Conservation (phyloP, 1,139 yeast genomes). For the Pichia sp. region DNA sequence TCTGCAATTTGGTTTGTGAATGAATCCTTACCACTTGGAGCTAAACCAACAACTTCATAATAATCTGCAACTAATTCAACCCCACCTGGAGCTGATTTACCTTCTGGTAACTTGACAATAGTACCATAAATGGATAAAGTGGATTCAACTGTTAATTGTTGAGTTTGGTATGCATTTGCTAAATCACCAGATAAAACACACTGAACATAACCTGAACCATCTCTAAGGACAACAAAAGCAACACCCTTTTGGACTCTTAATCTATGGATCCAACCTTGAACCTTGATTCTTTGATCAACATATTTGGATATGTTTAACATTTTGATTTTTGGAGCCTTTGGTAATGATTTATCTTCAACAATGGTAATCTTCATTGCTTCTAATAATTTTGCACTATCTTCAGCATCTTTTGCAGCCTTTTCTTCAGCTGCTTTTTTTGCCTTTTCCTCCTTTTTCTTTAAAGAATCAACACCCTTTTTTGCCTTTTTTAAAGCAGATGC, state of each 20-base stretch:
- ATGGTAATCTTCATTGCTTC: conserved; percentile 75
- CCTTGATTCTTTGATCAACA: conserved; percentile 60
- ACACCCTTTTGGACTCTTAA: conserved; percentile 88
- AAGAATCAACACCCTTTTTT: conserved; percentile 89
- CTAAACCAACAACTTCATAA: conserved; percentile 82
- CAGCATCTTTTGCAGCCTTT: conserved; percentile 53
- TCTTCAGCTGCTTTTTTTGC: conserved; percentile 60
- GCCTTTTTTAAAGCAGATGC: conserved; percentile 95
- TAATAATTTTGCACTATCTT: conserved; percentile 61
- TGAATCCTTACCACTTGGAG: conserved; percentile 95
- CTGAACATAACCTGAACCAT: conserved; percentile 89
- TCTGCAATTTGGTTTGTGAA: conserved; percentile 92
- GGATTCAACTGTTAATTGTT: conserved; percentile 81
- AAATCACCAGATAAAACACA: conserved; percentile 84
- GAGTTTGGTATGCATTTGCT: conserved; percentile 83
- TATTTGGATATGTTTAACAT: conserved; percentile 46
- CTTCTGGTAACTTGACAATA: conserved; percentile 81
- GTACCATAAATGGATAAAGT: conserved; percentile 76
- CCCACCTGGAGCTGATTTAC: conserved; percentile 96
- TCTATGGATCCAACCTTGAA: conserved; percentile 96
- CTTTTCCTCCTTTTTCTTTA: conserved; percentile 84
- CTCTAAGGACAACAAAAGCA: conserved; percentile 86
- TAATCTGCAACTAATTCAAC: conserved; percentile 89
- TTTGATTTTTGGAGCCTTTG: conserved; percentile 63
- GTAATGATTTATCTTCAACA: conserved; percentile 65